Percentiles rank a stretch among this genome's conserved stretches.
Conservation (phyloP, 768 basidiomycete genomes). For the Rhizopogon vesiculosus region DNA sequence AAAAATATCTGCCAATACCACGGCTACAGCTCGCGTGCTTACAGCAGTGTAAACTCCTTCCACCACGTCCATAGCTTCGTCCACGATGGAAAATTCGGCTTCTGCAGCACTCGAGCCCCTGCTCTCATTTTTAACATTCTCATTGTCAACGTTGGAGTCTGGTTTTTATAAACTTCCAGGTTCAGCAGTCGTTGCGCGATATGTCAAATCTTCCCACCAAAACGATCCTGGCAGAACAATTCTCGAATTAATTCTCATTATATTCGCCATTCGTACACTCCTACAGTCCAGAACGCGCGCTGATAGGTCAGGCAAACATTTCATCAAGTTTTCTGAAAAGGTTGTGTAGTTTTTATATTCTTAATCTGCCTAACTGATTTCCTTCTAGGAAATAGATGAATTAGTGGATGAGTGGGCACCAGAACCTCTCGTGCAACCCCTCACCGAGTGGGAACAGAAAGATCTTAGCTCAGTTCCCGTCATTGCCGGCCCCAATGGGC, state of each 20-base stretch:
- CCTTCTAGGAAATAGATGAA: slow-evolving; percentile 86
- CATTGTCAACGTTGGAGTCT: slow-evolving; percentile 53
- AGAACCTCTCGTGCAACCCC: slow-evolving; percentile 69
- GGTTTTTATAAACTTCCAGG: slow-evolving; percentile 76
- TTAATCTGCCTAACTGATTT: background rate
- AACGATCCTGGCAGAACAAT: slow-evolving; percentile 93
- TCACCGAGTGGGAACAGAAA: slow-evolving; percentile 52
- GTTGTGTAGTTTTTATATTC: slow-evolving; percentile 34
- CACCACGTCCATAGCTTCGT: background rate
- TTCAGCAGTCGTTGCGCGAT: slow-evolving; percentile 80
- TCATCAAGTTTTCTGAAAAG: slow-evolving; percentile 88
- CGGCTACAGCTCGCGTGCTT: no score
- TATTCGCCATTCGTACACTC: slow-evolving; percentile 89
- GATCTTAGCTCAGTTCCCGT: slow-evolving; percentile 76
- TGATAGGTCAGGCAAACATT: slow-evolving; percentile 81
- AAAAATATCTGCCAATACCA: no score
- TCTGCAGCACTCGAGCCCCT: slow-evolving; percentile 42
- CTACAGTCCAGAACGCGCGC: slow-evolving; percentile 85
- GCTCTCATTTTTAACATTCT: slow-evolving; percentile 60
- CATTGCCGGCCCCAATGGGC: slow-evolving; percentile 74
- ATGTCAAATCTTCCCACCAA: slow-evolving; percentile 92
- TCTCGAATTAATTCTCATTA: slow-evolving; percentile 81
- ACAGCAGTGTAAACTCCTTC: no score
- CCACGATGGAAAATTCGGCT: slow-evolving; percentile 30
- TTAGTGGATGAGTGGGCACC: slow-evolving; percentile 95